phyloP scores from a whole-genome alignment of 208 protist genomes.

The Porcisia hertigi region DNA sequence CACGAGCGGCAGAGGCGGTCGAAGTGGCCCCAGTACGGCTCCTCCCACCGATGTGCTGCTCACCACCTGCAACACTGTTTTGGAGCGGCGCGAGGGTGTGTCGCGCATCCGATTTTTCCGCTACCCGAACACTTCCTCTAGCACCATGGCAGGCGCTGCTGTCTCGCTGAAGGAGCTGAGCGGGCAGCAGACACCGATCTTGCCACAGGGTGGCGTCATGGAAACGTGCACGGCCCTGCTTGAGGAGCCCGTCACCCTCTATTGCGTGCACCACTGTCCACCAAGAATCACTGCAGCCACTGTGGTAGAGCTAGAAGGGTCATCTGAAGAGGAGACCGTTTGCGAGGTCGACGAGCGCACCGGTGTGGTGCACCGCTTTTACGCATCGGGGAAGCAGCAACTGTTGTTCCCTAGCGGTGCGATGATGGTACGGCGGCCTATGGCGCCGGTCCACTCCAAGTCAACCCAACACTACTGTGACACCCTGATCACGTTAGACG shows the following conservation, averaged over 20 bases:
- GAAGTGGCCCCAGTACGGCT: conserved; percentile 2
- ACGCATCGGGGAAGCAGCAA: conserved; percentile 65
- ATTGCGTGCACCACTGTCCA: conserved; percentile 43
- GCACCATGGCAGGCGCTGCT: conserved; percentile 5
- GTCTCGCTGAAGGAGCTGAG: conserved; percentile 15
- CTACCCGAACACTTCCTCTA: conserved; percentile 30
- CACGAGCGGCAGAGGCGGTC: conserved; percentile 15
- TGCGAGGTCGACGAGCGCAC: conserved; percentile 49
- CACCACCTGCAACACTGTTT: conserved; percentile 21
- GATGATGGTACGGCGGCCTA: conserved; percentile 52
- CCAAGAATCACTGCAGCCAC: neutral
- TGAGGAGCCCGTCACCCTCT: conserved; percentile 29
- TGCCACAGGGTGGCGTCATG: conserved; percentile 18
- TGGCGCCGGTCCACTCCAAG: neutral
- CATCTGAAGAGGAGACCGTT: conserved; percentile 60
- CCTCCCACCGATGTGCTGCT: conserved; percentile 17
- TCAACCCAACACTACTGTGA: conserved; percentile 27
- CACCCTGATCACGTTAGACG: conserved; percentile 49
- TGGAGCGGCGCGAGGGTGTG: conserved; percentile 19
- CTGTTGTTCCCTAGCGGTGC: conserved; percentile 69
- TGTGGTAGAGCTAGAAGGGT: conserved; percentile 21
- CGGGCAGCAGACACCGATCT: neutral
- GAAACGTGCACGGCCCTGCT: conserved; percentile 18
- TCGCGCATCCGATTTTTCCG: conserved; percentile 15
- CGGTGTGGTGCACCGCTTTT: conserved; percentile 67